Conservation (phyloP, 106 monocot species). For the Dioscorea dumetorum region DNA sequence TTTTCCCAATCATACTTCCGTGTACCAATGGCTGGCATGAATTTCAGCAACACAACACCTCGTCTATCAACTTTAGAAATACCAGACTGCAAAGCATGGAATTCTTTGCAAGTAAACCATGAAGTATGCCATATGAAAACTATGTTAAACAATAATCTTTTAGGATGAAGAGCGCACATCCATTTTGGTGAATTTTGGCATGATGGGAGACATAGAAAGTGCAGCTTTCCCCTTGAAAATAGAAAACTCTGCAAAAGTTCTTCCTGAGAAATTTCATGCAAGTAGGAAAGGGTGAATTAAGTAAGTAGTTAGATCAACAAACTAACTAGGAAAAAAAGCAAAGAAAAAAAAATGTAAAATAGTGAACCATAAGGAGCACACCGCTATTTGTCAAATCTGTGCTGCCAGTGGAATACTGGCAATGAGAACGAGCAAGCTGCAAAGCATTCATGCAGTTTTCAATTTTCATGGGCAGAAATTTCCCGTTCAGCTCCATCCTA, state of each 20-base stretch:
- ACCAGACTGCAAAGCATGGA: slow-evolving; percentile 37
- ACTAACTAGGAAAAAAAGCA: no score
- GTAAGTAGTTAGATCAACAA: background rate
- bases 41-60: slow-evolving; percentile 60
- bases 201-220: slow-evolving; percentile 36
- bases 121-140: background rate
- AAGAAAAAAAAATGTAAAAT: no score
- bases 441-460: no score
- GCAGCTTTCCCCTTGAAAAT: slow-evolving; percentile 93
- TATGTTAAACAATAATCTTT: background rate
- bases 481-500: no score
- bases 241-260: slow-evolving; percentile 37
- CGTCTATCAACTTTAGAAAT: slow-evolving; percentile 33
- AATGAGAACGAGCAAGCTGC: no score
- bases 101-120: background rate
- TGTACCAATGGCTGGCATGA: slow-evolving; percentile 73
- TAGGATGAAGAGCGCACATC: slow-evolving; percentile 31
- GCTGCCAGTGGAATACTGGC: no score
- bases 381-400: no score
- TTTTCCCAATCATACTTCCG: slow-evolving; percentile 77
- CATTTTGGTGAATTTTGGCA: slow-evolving; percentile 49
- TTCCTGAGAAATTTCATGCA: slow-evolving; percentile 26
- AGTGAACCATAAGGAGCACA: no score
- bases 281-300: background rate
- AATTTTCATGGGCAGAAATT: no score